Conservation (phyloP, 805 yeast species). For the Candida coleopterorum region DNA sequence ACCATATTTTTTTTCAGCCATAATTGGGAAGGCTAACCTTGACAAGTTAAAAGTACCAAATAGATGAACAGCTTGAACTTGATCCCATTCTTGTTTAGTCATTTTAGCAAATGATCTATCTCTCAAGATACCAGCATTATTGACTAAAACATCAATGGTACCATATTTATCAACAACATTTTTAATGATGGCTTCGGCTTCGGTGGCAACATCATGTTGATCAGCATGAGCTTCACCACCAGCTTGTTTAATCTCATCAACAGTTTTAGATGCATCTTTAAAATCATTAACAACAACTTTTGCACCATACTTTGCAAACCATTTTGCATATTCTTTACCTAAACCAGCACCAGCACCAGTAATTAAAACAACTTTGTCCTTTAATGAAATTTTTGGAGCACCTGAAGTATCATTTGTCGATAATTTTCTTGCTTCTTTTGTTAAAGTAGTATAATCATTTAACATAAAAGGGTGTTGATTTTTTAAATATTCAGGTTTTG, state of each 20-base stretch:
- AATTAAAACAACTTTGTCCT: slow-evolving; percentile 80
- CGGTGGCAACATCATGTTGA: slow-evolving; percentile 71
- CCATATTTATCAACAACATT: slow-evolving; percentile 77
- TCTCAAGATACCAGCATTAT: slow-evolving; percentile 92
- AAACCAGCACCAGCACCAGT: slow-evolving; percentile 96
- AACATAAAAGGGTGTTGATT: slow-evolving; percentile 66
- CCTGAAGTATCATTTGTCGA: slow-evolving; percentile 46
- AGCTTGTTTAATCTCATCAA: slow-evolving; percentile 62
- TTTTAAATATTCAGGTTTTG: slow-evolving; percentile 45
- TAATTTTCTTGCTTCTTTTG: slow-evolving; percentile 46
- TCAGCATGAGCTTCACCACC: slow-evolving; percentile 86
- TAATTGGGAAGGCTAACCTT: slow-evolving; percentile 90
- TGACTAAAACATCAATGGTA: slow-evolving; percentile 75
- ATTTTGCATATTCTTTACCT: slow-evolving; percentile 84
- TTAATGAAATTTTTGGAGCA: slow-evolving; percentile 50
- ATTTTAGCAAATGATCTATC: slow-evolving; percentile 85
- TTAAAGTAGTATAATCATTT: slow-evolving; percentile 63
- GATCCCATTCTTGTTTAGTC: slow-evolving; percentile 79
- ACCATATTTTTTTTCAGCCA: slow-evolving; percentile 73
- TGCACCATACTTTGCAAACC: slow-evolving; percentile 88
- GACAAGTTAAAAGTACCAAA: slow-evolving; percentile 76
- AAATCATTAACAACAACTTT: slow-evolving; percentile 93
- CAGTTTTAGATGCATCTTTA: slow-evolving; percentile 66
- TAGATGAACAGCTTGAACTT: slow-evolving; percentile 77
- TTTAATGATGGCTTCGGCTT: slow-evolving; percentile 70